A percentile compares a stretch with the other conserved stretches of the same genome.
phyloP scores from a whole-genome alignment of 169 alveolate genomes.

The Plasmodium reichenowi region DNA sequence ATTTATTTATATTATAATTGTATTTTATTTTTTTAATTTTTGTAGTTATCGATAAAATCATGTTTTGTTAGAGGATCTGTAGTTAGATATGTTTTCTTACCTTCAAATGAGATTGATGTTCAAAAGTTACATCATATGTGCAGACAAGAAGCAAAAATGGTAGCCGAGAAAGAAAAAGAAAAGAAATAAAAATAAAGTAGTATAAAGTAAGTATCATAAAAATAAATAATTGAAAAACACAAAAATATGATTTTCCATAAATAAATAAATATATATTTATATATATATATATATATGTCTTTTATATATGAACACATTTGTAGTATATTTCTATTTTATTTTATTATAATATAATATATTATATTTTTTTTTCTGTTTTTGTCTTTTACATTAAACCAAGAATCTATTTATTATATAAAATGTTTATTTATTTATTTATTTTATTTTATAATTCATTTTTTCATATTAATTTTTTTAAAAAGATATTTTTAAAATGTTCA shows the following conservation, averaged over 20 bases:
- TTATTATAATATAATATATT: too few species aligned
- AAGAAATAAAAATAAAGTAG: constrained; percentile 20
- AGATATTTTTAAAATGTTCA: too few species aligned
- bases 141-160: constrained; percentile 87
- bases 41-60: constrained; percentile 89
- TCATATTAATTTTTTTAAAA: too few species aligned
- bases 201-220: neutral
- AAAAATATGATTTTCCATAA: neutral
- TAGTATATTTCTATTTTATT: too few species aligned
- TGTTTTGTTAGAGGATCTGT: constrained; percentile 96
- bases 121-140: constrained; percentile 94
- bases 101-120: constrained; percentile 91
- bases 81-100: constrained; percentile 94
- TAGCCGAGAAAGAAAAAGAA: constrained; percentile 76
- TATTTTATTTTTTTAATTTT: constrained; percentile 8
- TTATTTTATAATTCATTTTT: too few species aligned
- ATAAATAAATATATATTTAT: neutral
- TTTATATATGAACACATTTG: neutral
- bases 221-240: neutral
- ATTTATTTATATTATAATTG: neutral
- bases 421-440: too few species aligned
- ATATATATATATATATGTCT: constrained; percentile 10
- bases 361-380: too few species aligned
- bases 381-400: too few species aligned
- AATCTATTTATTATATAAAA: too few species aligned